Evolutionary conservation across 192 early-diverging fungal species (phyloP).

Genomic region (Backusella morwellensis): DNA sequence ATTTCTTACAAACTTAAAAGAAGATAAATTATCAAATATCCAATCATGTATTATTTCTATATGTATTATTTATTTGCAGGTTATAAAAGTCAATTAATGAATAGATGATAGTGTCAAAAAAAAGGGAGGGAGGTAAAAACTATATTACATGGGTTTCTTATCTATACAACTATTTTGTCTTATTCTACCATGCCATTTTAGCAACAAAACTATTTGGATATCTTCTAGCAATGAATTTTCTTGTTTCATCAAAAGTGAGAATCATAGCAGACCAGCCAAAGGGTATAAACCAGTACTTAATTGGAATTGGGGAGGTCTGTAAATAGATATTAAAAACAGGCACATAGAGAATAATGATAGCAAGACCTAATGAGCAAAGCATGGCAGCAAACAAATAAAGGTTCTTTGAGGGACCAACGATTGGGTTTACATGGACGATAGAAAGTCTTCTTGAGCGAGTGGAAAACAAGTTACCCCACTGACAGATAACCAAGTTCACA

Average conservation of each 20-base stretch:
- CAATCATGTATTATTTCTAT: background rate
- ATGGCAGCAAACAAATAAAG: constrained; percentile 52
- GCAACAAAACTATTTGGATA: constrained; percentile 12
- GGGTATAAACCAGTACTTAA: constrained; percentile 66
- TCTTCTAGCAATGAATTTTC: constrained; percentile 54
- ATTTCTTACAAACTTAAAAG: background rate
- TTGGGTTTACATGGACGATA: constrained; percentile 58
- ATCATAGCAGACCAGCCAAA: constrained; percentile 53
- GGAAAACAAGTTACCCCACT: constrained; percentile 59
- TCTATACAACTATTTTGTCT: background rate
- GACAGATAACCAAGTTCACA: constrained; percentile 57
- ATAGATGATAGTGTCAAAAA: background rate
- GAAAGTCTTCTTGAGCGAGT: constrained; percentile 55
- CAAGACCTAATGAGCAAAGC: constrained; percentile 43
- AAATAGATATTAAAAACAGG: constrained; percentile 59
- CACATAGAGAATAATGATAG: constrained; percentile 49
- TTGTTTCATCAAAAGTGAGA: constrained; percentile 57
- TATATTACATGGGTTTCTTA: background rate
- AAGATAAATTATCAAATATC: background rate
- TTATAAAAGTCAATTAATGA: background rate
- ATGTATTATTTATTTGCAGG: background rate
- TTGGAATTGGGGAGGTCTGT: constrained; percentile 52
- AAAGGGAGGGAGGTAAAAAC: background rate
- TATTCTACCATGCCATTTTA: constrained; percentile 18
- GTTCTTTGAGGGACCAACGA: constrained; percentile 58